Conservation (phyloP, 176 grass and related monocot species). For the Themeda triandra region DNA sequence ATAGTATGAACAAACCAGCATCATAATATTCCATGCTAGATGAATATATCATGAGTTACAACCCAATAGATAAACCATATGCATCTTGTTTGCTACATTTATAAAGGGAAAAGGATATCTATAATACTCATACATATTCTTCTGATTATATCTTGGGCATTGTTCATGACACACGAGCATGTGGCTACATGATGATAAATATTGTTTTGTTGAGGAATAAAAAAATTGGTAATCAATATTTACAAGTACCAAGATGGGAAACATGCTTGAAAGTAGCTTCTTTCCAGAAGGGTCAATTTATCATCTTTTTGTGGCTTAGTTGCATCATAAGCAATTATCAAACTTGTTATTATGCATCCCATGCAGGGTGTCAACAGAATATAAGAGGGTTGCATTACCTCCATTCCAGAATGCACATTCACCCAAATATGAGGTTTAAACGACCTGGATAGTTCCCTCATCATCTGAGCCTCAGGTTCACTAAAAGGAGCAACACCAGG, state of each 20-base stretch:
- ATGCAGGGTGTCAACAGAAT: neutral
- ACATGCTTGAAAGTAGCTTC: neutral
- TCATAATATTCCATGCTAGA: too few relatives aligned
- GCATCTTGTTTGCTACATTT: too few relatives aligned
- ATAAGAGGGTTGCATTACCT: constrained; percentile 48
- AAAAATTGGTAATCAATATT: neutral
- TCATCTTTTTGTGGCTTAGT: neutral
- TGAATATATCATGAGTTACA: too few relatives aligned
- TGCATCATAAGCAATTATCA: neutral
- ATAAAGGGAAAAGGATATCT: neutral
- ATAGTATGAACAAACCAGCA: too few relatives aligned
- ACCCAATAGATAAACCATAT: too few relatives aligned
- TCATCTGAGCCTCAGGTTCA: constrained; percentile 94
- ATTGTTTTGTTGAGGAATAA: neutral
- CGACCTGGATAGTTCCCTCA: constrained; percentile 72
- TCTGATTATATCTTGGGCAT: neutral
- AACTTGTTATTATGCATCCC: neutral
- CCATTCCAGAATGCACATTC: constrained; percentile 97
- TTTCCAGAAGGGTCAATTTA: neutral
- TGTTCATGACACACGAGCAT: neutral
- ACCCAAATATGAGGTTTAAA: constrained; percentile 98
- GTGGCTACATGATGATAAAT: neutral
- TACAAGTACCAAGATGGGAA: neutral
- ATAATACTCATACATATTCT: neutral
- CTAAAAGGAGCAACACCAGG: constrained; percentile 87